Base-by-base conservation (phyloP, 2,329 filamentous ascomycete genomes). In the Fusarium concolor region DNA sequence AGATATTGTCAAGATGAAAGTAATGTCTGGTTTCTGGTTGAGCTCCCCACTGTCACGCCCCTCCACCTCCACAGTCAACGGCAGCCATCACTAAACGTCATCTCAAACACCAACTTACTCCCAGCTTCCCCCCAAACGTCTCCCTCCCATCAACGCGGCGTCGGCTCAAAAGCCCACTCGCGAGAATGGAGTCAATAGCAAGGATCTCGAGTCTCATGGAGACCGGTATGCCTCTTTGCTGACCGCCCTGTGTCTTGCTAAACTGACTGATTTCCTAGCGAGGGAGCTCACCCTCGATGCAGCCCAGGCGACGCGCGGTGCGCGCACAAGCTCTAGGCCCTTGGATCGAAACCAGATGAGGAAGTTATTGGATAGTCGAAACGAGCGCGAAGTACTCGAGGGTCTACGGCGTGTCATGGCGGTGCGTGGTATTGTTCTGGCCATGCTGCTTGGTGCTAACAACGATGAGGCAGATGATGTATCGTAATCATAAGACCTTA, bases 201-300 rank as follows among this genome's bases (percentile, higher is more conserved):
- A 89, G 92, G 76, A 96, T 99, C 80, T 97, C 94, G 73, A 93
- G 89, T 78, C 88, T 98, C 82, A 90, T 99, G 79, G 96, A 98
- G 85, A 96, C 92, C 81, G 94, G 95, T 97, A 86, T 76, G 87
- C 73, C 14, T 26, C 28, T 51, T 46, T 37, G 20, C 51, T 53
- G 42, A 57, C 57, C 53, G 43, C 60, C 51, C 49, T 62, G 56
- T 51, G 17, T 49, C 10, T 20, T 39, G 22, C 46, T 55, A 38
- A 62, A 63, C 72, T 74, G 61, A 74, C 70, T 60, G 50, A 60
- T 64, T 51, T 53, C 38, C 43, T 82, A 97, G 96, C 96, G 77
- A 92, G 96, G 81, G 96, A 98, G 82, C 90, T 99, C 77, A 99
- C 96, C 58, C 89, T 99, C 81, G 96, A 99, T 86, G 96, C 96